Evolutionary conservation across 2,329 filamentous ascomycete genomes (phyloP), one percentile per base, ranked within the genome.

Genomic region (Phialophora expanda): DNA sequence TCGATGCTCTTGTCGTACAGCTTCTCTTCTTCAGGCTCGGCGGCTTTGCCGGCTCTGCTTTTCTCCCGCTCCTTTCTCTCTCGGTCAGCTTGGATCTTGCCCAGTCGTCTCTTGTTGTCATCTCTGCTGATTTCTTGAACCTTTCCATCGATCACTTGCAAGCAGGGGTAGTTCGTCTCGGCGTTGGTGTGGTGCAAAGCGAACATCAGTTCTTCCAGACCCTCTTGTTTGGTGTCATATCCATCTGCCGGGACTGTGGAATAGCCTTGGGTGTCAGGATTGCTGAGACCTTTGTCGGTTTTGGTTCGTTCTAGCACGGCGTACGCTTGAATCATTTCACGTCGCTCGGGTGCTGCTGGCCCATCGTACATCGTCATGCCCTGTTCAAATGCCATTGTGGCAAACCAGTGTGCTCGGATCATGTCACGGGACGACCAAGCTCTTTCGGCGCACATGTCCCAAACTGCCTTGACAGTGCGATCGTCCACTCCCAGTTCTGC

Each of bases 151-250:
- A 61, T 51, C 7, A 66, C 56, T 17, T 54, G 30, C 56, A 66
- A 20, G 41, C 50, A 57, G 46, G 32, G 56, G 57, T 66, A 66
- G 22, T 50, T 14, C 4, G 22, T 26, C 8, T 66, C 61, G 24
- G 17, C 28, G 28, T 50, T n/a, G 7, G 38, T 51, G 51, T 61
- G 65, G 11, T 46, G 24, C 61, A 66, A 56, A 56, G 55, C 57
- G 61, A 64, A 66, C 61, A 66, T 66, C 38, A 66, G 12, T 22
- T 66, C 51, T n/a, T 64, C 48, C 38, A 66, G 46, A 6, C 24
- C 22, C 8, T 56, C 56, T 41, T 64, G 56, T 5, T 44, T 14
- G 20, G 46, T 24, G 22, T 64, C 61, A 38, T 53, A 66, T 28
- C 59, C 61, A 32, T 64, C 46, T 20, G 24, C 24, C 17, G 53